phyloP scores from a whole-genome alignment of 495 filamentous ascomycete genomes.

The Bathelium albidoporum region DNA sequence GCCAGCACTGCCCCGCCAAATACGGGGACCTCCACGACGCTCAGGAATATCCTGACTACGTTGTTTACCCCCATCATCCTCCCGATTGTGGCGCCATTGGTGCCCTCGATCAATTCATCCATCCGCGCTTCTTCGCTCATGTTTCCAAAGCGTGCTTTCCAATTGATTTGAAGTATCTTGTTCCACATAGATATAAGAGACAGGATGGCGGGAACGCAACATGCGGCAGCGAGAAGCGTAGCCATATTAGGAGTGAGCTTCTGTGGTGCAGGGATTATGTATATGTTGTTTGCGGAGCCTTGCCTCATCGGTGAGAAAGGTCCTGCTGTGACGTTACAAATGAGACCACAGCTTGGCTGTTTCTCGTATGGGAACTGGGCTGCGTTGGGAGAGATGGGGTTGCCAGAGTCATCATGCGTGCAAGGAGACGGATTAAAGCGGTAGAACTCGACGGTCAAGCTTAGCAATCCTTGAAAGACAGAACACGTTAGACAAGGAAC shows the following conservation, averaged over 20 bases:
- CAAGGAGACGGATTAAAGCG: slow-evolving; percentile 35
- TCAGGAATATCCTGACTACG: slow-evolving; percentile 35
- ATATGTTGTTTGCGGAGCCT: slow-evolving; percentile 43
- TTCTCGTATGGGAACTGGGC: slow-evolving; percentile 32
- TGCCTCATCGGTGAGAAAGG: slow-evolving; percentile 41
- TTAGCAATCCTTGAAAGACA: slow-evolving; percentile 37
- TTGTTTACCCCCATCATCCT: slow-evolving; percentile 40
- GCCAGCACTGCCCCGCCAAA: slow-evolving; percentile 44
- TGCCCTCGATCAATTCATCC: slow-evolving; percentile 40
- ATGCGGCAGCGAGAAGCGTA: slow-evolving; percentile 47
- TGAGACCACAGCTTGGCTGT: slow-evolving; percentile 30
- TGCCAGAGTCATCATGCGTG: slow-evolving; percentile 30
- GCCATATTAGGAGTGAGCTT: slow-evolving; percentile 42
- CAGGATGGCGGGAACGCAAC: slow-evolving; percentile 49
- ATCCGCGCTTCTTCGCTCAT: slow-evolving; percentile 19
- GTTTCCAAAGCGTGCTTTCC: slow-evolving; percentile 34
- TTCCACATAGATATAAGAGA: slow-evolving; percentile 48
- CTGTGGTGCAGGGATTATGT: slow-evolving; percentile 43
- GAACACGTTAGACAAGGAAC: slow-evolving; percentile 9
- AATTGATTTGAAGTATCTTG: slow-evolving; percentile 49
- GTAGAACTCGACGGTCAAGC: slow-evolving; percentile 50
- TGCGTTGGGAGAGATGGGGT: slow-evolving; percentile 24
- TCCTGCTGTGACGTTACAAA: slow-evolving; percentile 32
- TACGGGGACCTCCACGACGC: slow-evolving; percentile 42
- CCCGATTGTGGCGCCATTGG: slow-evolving; percentile 42